Evolutionary conservation across 352 stramenopile genomes (phyloP).

Genomic region (Phytophthora niederhauseri): DNA sequence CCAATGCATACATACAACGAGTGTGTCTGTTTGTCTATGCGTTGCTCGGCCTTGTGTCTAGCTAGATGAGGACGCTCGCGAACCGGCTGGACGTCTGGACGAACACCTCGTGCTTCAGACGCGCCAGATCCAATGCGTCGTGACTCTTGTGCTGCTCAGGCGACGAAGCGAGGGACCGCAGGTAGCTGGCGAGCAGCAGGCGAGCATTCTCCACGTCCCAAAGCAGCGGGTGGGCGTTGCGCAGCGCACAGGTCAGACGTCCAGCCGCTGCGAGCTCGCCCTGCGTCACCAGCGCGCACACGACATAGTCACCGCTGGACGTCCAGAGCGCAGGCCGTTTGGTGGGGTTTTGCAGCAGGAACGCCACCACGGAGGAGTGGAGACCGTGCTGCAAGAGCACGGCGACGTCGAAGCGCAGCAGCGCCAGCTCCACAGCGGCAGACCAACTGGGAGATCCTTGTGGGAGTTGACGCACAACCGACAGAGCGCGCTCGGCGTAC

Average conservation of each 20-base stretch:
- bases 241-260: conserved; percentile 59
- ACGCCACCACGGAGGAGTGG: conserved; percentile 46
- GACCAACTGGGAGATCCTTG: conserved; percentile 24
- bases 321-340: conserved; percentile 48
- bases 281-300: conserved; percentile 63
- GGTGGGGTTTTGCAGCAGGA: conserved; percentile 32
- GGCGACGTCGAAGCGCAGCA: conserved; percentile 67
- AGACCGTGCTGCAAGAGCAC: conserved; percentile 49
- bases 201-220: conserved; percentile 74
- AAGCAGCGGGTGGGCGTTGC: conserved; percentile 63
- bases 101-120: conserved; percentile 42
- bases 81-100: conserved; percentile 31
- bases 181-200: conserved; percentile 60
- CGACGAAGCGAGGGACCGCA: conserved; percentile 39
- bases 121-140: conserved; percentile 2
- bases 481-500: conserved; percentile 41
- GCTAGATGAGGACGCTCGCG: conserved; percentile 27
- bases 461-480: conserved; percentile 17
- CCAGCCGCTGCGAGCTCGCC: conserved; percentile 53
- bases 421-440: conserved; percentile 50
- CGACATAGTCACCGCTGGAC: conserved; percentile 62
- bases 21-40: conserved; percentile 3
- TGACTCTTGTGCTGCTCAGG: conserved; percentile 10
- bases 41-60: neutral
- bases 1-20: neutral